Base-by-base conservation (phyloP, 2,329 filamentous ascomycete species). In the Anthostomella pinea region DNA sequence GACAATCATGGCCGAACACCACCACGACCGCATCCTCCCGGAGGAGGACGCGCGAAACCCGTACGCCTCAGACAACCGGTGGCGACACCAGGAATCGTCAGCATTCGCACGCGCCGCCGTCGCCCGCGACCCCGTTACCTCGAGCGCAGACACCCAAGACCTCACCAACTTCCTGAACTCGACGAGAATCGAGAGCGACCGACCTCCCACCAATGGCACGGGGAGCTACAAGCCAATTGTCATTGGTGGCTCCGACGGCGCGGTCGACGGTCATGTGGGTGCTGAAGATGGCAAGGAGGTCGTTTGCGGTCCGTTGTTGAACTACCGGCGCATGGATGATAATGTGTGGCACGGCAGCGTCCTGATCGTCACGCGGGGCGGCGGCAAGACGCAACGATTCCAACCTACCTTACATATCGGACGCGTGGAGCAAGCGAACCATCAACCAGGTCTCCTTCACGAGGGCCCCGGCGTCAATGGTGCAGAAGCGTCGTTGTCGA, bases 281-380 rank as follows among this genome's bases (percentile, higher is more conserved):
- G 24, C 26, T 11, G 41, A 45, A 15, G 72, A 76, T 31, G 73
- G 72, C 29, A 73, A 67, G 53, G 78, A 85, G 43, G 73, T 89
- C 18, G 69, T 84, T 10, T 83, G 78, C 50, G 86, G 86, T 1
- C 86, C 86, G 14, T 66, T 91, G 47, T 65, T 91, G 45, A 91
- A 91, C 64, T 91, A 89, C 61, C 74, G 83, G 46, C 77, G 78
- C 54, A 89, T 85, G 78, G 77, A 83, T 52, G 74, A 73, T 18
- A 69, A 69, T 24, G 66, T 65, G 25, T 97, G 91, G 90, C 72
- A 86, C 52, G 90, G 91, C 39, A 95, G 88, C 59, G 85, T 95
- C 6, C 68, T 96, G 52, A 68, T 96, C 32, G 88, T 96, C 34
- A 85, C 83, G 11, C 81, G 75, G 33, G 85, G 88, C 4, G 85